Evolutionary conservation across 495 filamentous ascomycete genomes (phyloP), one percentile per base, ranked within the genome.

Genomic region (Platismatia glauca): DNA sequence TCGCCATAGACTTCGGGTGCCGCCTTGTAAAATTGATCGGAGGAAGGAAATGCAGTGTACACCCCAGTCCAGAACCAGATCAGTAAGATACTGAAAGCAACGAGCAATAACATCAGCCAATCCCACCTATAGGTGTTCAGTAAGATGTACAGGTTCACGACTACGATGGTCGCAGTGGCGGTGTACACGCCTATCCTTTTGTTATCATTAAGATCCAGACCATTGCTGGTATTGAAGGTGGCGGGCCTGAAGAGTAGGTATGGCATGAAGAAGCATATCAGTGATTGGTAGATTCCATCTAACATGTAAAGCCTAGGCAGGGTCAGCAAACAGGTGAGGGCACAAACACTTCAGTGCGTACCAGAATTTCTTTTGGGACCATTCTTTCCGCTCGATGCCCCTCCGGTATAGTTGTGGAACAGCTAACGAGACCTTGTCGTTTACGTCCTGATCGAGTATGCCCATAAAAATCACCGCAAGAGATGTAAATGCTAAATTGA

Each of bases 71-170:
- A 99, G 76, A 96, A 87, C 81, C 88, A 99, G 68, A 97, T 86
- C 69, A 97, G 79, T 33, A 97, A 71, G 64, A 87, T 87, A 74
- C 91, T 96, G 71, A 97, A 81, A 55, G 70, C 71, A 35, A 91
- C 86, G 68, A 96, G 86, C 70, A 96, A 77, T 16, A 89, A 68
- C 66, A 92, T 90, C 68, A 97, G 78, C 93, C 93, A 97, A 73
- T 99, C 95, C 95, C 95, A 97, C 62, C 91, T 81, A 73, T 94
- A 97, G 7, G 89, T 92, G 73, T 99, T 99, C 76, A 99, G 82
- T 65, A 97, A 77, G 68, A 99, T 87, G 77, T 97, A 99, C 60
- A 85, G 71, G 71, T 99, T 99, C 75, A 95, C 94, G 50, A 86
- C 86, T 16, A 82, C 70, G 68, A 96, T 78, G 52, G 95, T 84